Percentiles rank a stretch among this genome's conserved stretches.
Evolutionary conservation across 305 asterid genomes (phyloP).

Genomic region (Withania somnifera): DNA sequence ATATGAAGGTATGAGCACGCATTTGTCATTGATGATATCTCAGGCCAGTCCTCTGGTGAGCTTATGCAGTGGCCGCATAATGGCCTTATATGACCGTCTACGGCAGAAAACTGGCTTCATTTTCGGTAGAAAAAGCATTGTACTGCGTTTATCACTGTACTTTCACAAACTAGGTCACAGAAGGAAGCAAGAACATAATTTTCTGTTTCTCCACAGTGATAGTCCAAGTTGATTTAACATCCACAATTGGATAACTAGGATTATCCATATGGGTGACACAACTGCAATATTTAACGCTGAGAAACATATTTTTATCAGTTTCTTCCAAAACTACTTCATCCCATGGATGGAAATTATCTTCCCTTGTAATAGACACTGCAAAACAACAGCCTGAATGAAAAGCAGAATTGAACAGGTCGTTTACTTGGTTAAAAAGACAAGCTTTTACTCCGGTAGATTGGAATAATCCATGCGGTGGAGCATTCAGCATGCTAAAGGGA

Average conservation of each 20-base stretch:
- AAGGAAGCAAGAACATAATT: neutral
- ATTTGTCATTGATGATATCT: no score
- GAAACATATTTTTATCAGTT: slow-evolving; percentile 69
- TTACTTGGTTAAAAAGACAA: no score
- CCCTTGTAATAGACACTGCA: slow-evolving; percentile 75
- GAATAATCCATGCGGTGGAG: no score
- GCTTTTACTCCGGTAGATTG: no score
- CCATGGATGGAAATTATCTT: slow-evolving; percentile 78
- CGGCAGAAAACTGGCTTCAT: no score
- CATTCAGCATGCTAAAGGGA: no score
- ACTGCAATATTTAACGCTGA: neutral
- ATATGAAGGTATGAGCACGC: no score
- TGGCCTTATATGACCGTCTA: no score
- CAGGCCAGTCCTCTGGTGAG: no score
- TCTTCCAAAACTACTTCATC: slow-evolving; percentile 64
- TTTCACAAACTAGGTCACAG: neutral
- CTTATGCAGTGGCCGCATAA: no score
- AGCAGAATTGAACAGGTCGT: no score
- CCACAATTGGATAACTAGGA: neutral
- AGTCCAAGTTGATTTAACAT: neutral
- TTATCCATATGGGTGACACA: neutral
- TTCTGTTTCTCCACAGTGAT: neutral
- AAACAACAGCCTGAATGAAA: slow-evolving; percentile 63
- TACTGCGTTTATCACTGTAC: neutral
- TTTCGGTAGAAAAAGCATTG: no score